These are phyloP conservation scores for Peniophora sp. DNA, from an alignment of 1,284 basidiomycete genomes.

Conservation along the genomic window DNA sequence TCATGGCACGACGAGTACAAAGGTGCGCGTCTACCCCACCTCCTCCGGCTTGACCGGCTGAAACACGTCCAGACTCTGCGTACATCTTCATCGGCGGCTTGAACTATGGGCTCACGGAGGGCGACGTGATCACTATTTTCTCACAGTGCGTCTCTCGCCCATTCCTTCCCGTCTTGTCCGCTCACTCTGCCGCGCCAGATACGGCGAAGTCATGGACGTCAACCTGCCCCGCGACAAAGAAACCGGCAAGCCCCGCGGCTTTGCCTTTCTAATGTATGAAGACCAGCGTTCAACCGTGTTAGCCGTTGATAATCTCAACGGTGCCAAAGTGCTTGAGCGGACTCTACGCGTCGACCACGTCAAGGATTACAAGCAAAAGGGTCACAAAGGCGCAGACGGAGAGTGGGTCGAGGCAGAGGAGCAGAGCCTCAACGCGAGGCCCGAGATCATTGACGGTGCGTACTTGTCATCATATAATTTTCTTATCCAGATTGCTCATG, in stretches of 20 bases:
- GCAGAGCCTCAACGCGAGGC: slow-evolving; percentile 80
- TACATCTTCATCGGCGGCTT: slow-evolving; percentile 92
- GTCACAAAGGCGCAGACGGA: slow-evolving; percentile 75
- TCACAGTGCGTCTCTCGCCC: slow-evolving; percentile 73
- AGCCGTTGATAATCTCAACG: slow-evolving; percentile 98
- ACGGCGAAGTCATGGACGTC: slow-evolving; percentile 92
- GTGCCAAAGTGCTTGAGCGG: slow-evolving; percentile 80
- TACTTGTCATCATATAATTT: slow-evolving; percentile 5
- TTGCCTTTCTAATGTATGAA: slow-evolving; percentile 98
- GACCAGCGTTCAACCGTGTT: slow-evolving; percentile 94
- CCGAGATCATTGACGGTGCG: slow-evolving; percentile 61
- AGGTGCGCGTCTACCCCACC: slow-evolving; percentile 33
- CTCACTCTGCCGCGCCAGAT: slow-evolving; percentile 42
- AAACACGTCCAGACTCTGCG: slow-evolving; percentile 66
- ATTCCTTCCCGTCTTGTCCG: not conserved
- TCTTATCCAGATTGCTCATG: not conserved
- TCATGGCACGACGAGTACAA: slow-evolving; percentile 99
- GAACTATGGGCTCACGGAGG: slow-evolving; percentile 84
- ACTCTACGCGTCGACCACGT: slow-evolving; percentile 94
- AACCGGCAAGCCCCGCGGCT: slow-evolving; percentile 85
- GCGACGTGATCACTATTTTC: slow-evolving; percentile 96
- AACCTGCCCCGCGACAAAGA: slow-evolving; percentile 91
- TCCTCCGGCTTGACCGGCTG: not conserved
- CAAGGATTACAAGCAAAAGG: slow-evolving; percentile 86
- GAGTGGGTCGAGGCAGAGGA: slow-evolving; percentile 84